Base-by-base conservation (phyloP, 495 filamentous ascomycete species). In the Letharia columbiana region DNA sequence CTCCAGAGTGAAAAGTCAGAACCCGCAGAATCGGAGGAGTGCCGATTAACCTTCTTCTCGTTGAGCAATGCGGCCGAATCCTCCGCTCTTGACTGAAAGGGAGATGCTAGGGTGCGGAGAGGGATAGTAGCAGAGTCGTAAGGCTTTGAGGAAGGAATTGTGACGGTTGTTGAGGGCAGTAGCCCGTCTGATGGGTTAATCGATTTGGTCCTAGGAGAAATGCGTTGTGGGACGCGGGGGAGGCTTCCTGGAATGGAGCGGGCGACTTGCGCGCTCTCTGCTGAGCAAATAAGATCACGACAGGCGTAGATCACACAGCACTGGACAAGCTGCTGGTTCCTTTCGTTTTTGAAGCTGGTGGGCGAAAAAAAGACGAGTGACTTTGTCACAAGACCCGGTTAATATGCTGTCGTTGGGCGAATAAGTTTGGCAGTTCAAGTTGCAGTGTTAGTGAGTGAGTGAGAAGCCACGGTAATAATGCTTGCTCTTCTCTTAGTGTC, bases 1-100 rank as follows among this genome's bases (percentile, higher is more conserved):
- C 90, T 90, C 92, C 91, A 96, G 64, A 84, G 76, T 40, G 90
- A 92, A 75, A 89, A 88, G 70, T 88, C 87, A 62, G 89, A 91
- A 72, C 83, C 85, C 70, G 76, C 80, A 64, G 86, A 88, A 75
- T 79, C 82, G 77, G 78, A 75, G 62, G 79, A 81, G 31, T 77
- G 82, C 66, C 79, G 79, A 70, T 77, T 80, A 64, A 74, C 74
- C 70, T 78, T 75, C 72, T 78, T 77, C 71, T 86, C 83, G 73
- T 77, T 75, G 65, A 81, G 66, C 39, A 75, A 68, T 61, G 74
- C 71, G 68, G 74, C 71, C 28, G 75, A 75, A 65, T 76, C 74
- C 60, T 68, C 64, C 71, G 76, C 73, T 63, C 73, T 67, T 37
- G 72, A 71, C 62, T 74, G 74, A 20, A 76, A 71, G 62, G 77